Conservation (phyloP, 2,329 filamentous ascomycete genomes). For the Penicillium sp. region DNA sequence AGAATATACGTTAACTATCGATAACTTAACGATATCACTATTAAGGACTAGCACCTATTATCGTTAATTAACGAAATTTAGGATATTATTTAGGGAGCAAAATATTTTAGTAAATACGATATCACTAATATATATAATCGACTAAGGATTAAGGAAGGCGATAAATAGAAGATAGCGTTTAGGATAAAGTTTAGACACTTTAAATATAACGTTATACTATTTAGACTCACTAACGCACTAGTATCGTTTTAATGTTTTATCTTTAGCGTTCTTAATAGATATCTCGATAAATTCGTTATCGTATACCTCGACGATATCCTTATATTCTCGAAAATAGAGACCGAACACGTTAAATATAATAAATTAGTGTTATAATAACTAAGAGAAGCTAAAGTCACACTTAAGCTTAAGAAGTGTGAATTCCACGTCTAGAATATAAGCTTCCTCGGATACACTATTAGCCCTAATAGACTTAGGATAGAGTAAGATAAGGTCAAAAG, state of each 20-base stretch:
- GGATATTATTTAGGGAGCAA: slow-evolving; percentile 3
- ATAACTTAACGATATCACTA: slow-evolving; percentile 1
- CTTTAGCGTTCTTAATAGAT: background rate
- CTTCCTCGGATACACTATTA: slow-evolving; percentile 1
- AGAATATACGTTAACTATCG: slow-evolving; percentile 1
- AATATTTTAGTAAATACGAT: slow-evolving; percentile 1
- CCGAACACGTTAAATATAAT: background rate
- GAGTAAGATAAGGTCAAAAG: background rate
- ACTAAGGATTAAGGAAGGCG: too few relatives aligned
- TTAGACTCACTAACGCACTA: too few relatives aligned
- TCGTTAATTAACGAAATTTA: background rate
- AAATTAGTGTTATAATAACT: background rate
- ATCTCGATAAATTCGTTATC: background rate
- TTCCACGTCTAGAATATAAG: background rate
- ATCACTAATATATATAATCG: too few relatives aligned
- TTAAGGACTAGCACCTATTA: background rate
- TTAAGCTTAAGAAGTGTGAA: background rate
- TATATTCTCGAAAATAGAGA: background rate
- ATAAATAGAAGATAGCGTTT: too few relatives aligned
- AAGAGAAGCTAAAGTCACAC: background rate
- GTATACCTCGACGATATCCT: background rate
- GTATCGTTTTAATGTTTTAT: background rate
- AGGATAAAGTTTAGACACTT: too few relatives aligned
- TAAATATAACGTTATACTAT: too few relatives aligned
- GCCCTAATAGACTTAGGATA: background rate